Base-by-base conservation (phyloP, 2,329 filamentous ascomycete genomes). In the Epichloe sylvatica region DNA sequence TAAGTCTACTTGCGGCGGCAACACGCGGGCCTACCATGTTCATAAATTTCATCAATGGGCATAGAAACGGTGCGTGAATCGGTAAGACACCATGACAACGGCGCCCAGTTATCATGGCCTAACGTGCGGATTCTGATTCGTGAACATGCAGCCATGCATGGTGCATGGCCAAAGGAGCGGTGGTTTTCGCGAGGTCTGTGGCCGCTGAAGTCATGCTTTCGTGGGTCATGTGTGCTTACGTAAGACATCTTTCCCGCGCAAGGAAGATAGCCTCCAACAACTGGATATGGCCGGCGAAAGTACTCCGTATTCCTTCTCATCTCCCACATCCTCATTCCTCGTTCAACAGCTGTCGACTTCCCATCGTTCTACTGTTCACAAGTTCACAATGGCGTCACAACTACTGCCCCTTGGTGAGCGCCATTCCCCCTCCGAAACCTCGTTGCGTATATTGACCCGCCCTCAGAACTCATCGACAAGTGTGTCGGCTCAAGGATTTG, bases 401-500 rank as follows among this genome's bases (percentile, higher is more conserved):
- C 76, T 88, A 50, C 75, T 88, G 49, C 84, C 83, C 49, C 70
- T 86, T 58, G 83, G 83, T 85, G 67, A 59, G 68, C 21, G 34
- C 45, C 34, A 42, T 21, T 42, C 35, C 38, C 35, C 25, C 43
- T 41, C 25, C 37, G 2, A 39, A 48, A 39, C 40, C 35, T 42
- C 37, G n/a, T 45, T 23, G 41, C 19, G n/a, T 34, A 45, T 36
- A 11, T 37, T 52, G 21, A 51, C 46, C 6, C 13, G 25, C 42
- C 30, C 9, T 17, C 62, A 95, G 92, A 98, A 70, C 81, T 98
- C 64, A 97, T 98, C 68, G 92, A 98, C 74, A 96, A 96, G 70
- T 98, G 92, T 66, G 90, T 98, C 57, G 92, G 92, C 54, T 97
- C 90, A 49, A 85, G 84, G 61, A 97, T 98, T 67, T 96, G 91